A percentile compares a stretch with the other conserved stretches of the same genome.
phyloP scores from a whole-genome alignment of 192 early-diverging fungal species.

The Gonapodya sp. region DNA sequence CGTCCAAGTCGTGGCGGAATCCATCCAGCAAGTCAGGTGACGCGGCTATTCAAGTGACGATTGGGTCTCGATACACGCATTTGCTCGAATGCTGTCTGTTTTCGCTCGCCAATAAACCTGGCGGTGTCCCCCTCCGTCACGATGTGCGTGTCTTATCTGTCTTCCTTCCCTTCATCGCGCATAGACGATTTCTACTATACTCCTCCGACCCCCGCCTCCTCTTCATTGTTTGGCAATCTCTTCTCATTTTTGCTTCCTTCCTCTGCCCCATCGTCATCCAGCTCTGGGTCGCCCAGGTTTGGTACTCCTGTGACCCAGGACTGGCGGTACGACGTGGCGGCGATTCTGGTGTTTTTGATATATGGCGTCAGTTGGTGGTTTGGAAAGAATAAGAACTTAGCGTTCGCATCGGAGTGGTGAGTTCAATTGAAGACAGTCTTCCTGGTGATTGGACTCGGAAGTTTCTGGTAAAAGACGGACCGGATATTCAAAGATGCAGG shows the following conservation, averaged over 20 bases:
- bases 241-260: not conserved
- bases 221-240: not conserved
- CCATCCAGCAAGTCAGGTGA: too few relatives aligned
- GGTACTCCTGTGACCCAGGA: not conserved
- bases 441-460: too few relatives aligned
- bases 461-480: too few relatives aligned
- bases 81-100: too few relatives aligned
- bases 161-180: not conserved
- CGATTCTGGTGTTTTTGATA: not conserved
- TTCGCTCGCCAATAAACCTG: too few relatives aligned
- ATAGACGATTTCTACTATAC: not conserved
- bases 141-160: too few relatives aligned
- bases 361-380: not conserved
- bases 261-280: not conserved
- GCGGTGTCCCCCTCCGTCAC: too few relatives aligned
- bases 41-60: too few relatives aligned
- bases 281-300: not conserved
- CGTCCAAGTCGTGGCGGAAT: too few relatives aligned
- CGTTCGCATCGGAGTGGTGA: not conserved
- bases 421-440: too few relatives aligned
- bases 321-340: not conserved
- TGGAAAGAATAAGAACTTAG: not conserved
- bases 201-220: not conserved
- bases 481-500: too few relatives aligned
- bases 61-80: too few relatives aligned